Evolutionary conservation across 2,329 filamentous ascomycete genomes (phyloP).

Genomic region (Colletotrichum navitas): DNA sequence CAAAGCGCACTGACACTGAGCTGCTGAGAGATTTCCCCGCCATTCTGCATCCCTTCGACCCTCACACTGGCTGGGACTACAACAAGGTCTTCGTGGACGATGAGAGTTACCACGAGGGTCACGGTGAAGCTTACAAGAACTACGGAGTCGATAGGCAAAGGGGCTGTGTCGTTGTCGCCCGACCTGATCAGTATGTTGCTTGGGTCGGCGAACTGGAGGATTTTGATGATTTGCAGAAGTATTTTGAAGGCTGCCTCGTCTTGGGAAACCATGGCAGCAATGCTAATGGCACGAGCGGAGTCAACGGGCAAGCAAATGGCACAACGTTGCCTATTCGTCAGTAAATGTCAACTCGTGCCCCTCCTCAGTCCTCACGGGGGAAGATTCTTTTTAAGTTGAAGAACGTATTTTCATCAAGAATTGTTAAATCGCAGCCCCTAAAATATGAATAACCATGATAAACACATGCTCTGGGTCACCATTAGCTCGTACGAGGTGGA

Average conservation of each 20-base stretch:
- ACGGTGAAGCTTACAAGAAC: slow-evolving; percentile 64
- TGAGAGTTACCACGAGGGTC: slow-evolving; percentile 64
- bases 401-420: too few relatives aligned
- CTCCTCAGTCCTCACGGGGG: background rate
- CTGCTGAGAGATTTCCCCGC: slow-evolving; percentile 63
- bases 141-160: slow-evolving; percentile 68
- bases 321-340: background rate
- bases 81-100: slow-evolving; percentile 69
- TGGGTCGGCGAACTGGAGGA: slow-evolving; percentile 55
- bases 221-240: slow-evolving; percentile 50
- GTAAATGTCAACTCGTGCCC: background rate
- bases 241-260: slow-evolving; percentile 50
- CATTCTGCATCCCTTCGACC: slow-evolving; percentile 61
- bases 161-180: slow-evolving; percentile 70
- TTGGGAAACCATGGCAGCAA: background rate
- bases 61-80: slow-evolving; percentile 66
- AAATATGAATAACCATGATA: rapidly evolving
- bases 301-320: background rate
- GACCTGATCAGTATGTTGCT: slow-evolving; percentile 77
- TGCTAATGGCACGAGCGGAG: slow-evolving; percentile 21
- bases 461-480: background rate
- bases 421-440: background rate
- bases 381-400: too few relatives aligned
- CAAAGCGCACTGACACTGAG: slow-evolving; percentile 62
- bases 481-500: too few relatives aligned